Evolutionary conservation across 176 grass and related monocot genomes (phyloP).

Genomic region (Cocos nucifera): DNA sequence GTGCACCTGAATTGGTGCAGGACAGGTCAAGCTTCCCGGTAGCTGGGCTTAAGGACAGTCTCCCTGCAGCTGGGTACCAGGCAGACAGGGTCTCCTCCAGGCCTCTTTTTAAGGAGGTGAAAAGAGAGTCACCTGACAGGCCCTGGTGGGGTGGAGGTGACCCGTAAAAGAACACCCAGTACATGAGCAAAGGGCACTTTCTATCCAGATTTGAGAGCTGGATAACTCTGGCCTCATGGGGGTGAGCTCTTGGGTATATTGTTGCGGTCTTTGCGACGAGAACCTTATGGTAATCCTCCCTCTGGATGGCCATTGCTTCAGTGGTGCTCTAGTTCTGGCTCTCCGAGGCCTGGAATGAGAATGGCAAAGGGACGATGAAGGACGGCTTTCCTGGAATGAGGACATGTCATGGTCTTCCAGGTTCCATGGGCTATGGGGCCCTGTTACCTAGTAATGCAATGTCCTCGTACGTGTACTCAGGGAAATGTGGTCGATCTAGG

Average conservation of each 20-base stretch:
- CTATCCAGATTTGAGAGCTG: slow-evolving; percentile 22
- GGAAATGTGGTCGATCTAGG: no score
- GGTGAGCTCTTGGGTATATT: slow-evolving; percentile 7
- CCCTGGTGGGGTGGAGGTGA: slow-evolving; percentile 1
- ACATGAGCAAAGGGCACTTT: slow-evolving; percentile 21
- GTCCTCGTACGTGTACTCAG: no score
- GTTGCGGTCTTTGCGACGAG: slow-evolving; percentile 8
- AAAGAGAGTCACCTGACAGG: slow-evolving; percentile 1
- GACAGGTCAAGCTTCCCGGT: not conserved
- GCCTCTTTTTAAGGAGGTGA: slow-evolving; percentile 23
- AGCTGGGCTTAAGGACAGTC: no score
- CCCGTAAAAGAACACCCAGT: slow-evolving; percentile 30
- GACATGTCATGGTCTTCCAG: no score
- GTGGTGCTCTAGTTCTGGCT: not conserved
- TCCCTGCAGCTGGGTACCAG: slow-evolving; percentile 17
- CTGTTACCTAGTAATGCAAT: no score
- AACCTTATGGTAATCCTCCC: not conserved
- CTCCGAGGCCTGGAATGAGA: no score
- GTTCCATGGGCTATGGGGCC: no score
- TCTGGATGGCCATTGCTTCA: slow-evolving; percentile 8
- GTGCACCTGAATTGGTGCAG: slow-evolving; percentile 15
- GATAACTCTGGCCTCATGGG: slow-evolving; percentile 3
- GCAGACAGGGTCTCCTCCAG: slow-evolving; percentile 11
- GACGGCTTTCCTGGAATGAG: no score
- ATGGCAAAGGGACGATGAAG: no score